Percentiles rank a stretch among this genome's conserved stretches.
Evolutionary conservation across 164 flowering plant species (phyloP).

Genomic region (Dillenia suffruticosa): DNA sequence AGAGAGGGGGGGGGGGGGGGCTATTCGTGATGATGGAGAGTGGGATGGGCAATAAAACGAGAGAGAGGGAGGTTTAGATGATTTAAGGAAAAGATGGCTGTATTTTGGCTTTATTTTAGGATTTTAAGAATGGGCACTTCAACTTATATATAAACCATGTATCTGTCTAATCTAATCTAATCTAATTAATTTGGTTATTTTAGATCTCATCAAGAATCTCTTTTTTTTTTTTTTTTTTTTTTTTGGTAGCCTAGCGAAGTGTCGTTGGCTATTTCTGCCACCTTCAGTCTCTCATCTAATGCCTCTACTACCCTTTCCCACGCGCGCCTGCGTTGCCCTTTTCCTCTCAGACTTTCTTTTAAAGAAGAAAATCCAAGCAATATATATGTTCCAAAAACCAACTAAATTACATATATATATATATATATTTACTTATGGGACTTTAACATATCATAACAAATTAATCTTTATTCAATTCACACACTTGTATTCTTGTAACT

Average conservation of each 20-base stretch:
- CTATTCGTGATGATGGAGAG: not conserved
- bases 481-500: too few relatives aligned
- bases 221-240: not conserved
- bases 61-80: slow-evolving; percentile 8
- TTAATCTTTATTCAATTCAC: too few relatives aligned
- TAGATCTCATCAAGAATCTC: not conserved
- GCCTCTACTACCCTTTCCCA: not conserved
- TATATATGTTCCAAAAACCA: too few relatives aligned
- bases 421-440: too few relatives aligned
- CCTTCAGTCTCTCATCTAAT: not conserved
- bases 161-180: slow-evolving; percentile 9
- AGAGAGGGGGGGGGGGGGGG: not conserved
- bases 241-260: not conserved
- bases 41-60: not conserved
- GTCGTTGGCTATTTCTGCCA: not conserved
- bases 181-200: slow-evolving; percentile 7
- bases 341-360: too few relatives aligned
- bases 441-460: too few relatives aligned
- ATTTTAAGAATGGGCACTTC: not conserved
- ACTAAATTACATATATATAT: too few relatives aligned
- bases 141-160: slow-evolving; percentile 16
- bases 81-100: slow-evolving; percentile 4
- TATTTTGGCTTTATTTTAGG: too few relatives aligned
- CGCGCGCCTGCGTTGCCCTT: too few relatives aligned
- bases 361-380: too few relatives aligned